A percentile compares a stretch with the other conserved stretches of the same genome.
phyloP scores from a whole-genome alignment of 305 asterid genomes.

The Stenogyne calaminthoides region DNA sequence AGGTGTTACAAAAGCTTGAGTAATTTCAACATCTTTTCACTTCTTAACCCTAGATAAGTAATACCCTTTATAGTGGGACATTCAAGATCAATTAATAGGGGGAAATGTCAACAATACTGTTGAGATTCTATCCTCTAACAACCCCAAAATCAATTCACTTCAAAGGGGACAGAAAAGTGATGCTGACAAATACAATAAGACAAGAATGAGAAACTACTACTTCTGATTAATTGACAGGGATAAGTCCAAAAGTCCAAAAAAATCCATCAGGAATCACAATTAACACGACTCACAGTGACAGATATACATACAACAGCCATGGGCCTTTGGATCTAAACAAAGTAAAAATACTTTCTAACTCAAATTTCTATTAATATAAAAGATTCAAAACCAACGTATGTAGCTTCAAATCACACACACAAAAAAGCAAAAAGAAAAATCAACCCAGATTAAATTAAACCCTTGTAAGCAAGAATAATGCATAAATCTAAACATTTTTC shows the following conservation, averaged over 20 bases:
- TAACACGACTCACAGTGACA: constrained; percentile 3
- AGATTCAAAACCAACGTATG: constrained; percentile 15
- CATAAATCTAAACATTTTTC: background rate
- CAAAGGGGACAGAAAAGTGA: constrained; percentile 1
- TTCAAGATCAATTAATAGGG: constrained; percentile 17
- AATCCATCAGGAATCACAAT: background rate
- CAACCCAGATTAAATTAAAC: constrained; percentile 9
- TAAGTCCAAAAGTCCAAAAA: background rate
- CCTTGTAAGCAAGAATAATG: background rate
- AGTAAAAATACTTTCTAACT: background rate
- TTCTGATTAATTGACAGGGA: background rate
- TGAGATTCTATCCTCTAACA: background rate
- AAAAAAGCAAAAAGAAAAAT: background rate
- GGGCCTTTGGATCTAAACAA: constrained; percentile 26
- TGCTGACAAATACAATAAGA: background rate
- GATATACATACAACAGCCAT: constrained; percentile 2
- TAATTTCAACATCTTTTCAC: background rate
- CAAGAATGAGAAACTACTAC: background rate
- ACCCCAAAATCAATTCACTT: background rate
- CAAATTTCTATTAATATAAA: background rate
- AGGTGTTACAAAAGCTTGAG: background rate
- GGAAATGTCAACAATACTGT: background rate
- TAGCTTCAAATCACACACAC: background rate
- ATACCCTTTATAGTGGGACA: background rate
- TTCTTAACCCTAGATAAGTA: constrained; percentile 2